A percentile compares a stretch with the other conserved stretches of the same genome.
Conservation (phyloP, 108 stramenopile genomes). For the Cyclotella distinguenda region DNA sequence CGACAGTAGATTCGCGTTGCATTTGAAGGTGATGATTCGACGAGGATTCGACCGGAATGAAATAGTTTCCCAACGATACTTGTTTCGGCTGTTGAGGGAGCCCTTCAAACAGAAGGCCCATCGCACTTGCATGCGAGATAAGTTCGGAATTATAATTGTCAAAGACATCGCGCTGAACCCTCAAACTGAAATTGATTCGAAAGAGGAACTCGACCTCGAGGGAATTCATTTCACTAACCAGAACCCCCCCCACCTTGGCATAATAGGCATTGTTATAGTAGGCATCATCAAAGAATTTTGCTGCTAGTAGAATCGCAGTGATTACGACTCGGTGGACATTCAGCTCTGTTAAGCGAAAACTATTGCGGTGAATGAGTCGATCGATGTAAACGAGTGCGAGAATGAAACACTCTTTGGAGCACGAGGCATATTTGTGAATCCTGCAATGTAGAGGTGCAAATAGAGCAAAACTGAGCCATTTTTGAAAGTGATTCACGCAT, state of each 20-base stretch:
- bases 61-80: too few relatives aligned
- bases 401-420: conserved; percentile 96
- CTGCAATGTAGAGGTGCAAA: conserved; percentile 32
- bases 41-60: background rate
- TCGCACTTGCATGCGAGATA: conserved; percentile 54
- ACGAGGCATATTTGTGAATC: conserved; percentile 95
- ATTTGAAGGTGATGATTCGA: background rate
- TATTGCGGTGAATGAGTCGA: conserved; percentile 92
- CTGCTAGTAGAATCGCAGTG: conserved; percentile 92
- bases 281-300: conserved; percentile 99
- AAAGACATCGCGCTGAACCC: conserved; percentile 86
- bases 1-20: background rate
- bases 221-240: conserved; percentile 88
- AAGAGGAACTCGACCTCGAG: conserved; percentile 96
- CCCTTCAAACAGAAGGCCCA: too few relatives aligned
- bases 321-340: conserved; percentile 98
- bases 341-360: conserved; percentile 89
- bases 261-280: conserved; percentile 99
- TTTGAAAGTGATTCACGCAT: background rate
- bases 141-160: conserved; percentile 83
- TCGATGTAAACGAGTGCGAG: conserved; percentile 98
- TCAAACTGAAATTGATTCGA: conserved; percentile 92
- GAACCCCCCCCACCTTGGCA: conserved; percentile 91
- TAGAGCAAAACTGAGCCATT: conserved; percentile 4
- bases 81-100: too few relatives aligned